Evolutionary conservation across 306 rosid genomes (phyloP).

Genomic region (Gillenia trifoliata): DNA sequence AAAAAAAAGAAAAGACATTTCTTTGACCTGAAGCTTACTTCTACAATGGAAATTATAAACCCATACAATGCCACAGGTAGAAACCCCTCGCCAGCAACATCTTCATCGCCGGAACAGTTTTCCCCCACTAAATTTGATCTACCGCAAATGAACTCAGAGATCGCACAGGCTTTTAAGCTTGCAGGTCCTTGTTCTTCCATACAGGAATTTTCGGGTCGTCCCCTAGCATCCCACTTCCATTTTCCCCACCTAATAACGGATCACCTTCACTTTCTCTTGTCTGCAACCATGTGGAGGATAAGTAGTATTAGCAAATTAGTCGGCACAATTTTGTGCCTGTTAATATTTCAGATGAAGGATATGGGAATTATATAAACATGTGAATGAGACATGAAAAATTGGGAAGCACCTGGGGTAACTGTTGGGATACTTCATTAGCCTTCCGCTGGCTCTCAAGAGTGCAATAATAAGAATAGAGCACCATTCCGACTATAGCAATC

Average conservation of each 20-base stretch:
- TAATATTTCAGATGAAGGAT: no score
- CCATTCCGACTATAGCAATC: constrained; percentile 85
- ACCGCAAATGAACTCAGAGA: neutral
- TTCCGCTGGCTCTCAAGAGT: constrained; percentile 69
- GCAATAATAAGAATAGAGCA: constrained; percentile 77
- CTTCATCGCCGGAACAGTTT: constrained; percentile 39
- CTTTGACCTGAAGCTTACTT: constrained; percentile 3
- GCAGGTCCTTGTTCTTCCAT: constrained; percentile 71
- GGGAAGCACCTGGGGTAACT: constrained; percentile 36
- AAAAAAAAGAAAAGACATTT: neutral
- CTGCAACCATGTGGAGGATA: constrained; percentile 27
- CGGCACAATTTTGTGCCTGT: neutral
- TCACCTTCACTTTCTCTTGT: constrained; percentile 66
- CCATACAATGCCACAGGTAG: constrained; percentile 7
- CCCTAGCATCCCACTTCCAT: constrained; percentile 39
- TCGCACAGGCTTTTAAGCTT: constrained; percentile 12
- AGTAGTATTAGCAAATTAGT: constrained; percentile 5
- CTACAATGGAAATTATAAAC: neutral
- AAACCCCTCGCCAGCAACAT: constrained; percentile 42
- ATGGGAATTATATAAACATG: neutral
- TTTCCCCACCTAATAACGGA: constrained; percentile 58
- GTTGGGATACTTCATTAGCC: constrained; percentile 53
- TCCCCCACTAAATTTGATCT: constrained; percentile 7
- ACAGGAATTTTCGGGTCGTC: constrained; percentile 45
- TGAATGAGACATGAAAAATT: neutral